A percentile compares a stretch with the other conserved stretches of the same genome.
These are phyloP conservation scores for Strobilomyces dryophilus DNA, from an alignment of 768 basidiomycete species.

Conservation along the genomic window DNA sequence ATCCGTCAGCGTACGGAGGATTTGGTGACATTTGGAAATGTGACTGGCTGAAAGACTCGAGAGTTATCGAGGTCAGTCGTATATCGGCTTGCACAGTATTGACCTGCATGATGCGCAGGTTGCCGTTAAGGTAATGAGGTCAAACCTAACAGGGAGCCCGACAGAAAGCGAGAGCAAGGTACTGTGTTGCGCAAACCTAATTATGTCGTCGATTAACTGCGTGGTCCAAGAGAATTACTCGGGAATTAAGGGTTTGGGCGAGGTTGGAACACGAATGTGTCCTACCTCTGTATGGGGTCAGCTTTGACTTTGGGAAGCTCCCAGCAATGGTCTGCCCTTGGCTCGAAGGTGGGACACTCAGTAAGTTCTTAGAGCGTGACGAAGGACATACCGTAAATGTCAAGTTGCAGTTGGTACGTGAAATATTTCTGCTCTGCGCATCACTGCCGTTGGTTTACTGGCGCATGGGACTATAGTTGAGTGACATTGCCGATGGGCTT, in stretches of 20 bases:
- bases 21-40: slow-evolving; percentile 25
- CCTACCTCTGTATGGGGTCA: slow-evolving; percentile 27
- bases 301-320: slow-evolving; percentile 27
- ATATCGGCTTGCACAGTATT: neutral
- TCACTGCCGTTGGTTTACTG: neutral
- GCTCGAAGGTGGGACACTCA: slow-evolving; percentile 29
- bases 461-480: slow-evolving; percentile 3
- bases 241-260: slow-evolving; percentile 24
- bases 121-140: slow-evolving; percentile 26
- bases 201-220: neutral
- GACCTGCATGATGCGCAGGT: slow-evolving; percentile 12
- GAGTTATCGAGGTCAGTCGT: slow-evolving; percentile 17
- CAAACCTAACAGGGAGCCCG: slow-evolving; percentile 7
- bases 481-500: slow-evolving; percentile 20
- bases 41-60: slow-evolving; percentile 17
- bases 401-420: slow-evolving; percentile 18
- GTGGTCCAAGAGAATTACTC: slow-evolving; percentile 8
- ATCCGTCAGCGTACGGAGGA: slow-evolving; percentile 22
- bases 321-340: slow-evolving; percentile 34
- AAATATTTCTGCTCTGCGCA: neutral
- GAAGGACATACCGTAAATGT: slow-evolving; percentile 2
- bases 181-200: neutral
- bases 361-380: slow-evolving; percentile 17
- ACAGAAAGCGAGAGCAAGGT: slow-evolving; percentile 15
- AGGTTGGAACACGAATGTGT: slow-evolving; percentile 26